These are phyloP conservation scores for Acanthamoeba royreba DNA, from an alignment of 208 protist species.

Conservation along the genomic window DNA sequence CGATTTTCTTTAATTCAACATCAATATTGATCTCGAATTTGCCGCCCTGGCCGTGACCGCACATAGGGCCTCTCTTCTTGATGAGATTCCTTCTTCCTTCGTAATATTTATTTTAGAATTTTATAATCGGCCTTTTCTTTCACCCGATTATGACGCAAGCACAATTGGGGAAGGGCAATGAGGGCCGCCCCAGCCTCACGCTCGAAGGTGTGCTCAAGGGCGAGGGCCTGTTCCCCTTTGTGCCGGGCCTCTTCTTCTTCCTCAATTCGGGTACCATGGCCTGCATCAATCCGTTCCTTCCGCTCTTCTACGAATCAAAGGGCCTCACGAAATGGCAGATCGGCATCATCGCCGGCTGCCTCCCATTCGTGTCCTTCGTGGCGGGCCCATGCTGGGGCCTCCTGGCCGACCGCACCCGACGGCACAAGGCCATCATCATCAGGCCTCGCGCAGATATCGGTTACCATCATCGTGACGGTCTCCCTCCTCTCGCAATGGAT, in stretches of 20 bases:
- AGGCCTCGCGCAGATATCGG: background rate
- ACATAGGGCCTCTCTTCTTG: too few species aligned
- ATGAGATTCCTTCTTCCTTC: too few species aligned
- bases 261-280: background rate
- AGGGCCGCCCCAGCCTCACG: too few species aligned
- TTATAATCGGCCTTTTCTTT: too few species aligned
- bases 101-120: too few species aligned
- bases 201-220: background rate
- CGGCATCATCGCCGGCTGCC: background rate
- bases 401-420: background rate
- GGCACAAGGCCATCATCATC: background rate
- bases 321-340: background rate
- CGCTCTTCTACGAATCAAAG: background rate
- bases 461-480: background rate
- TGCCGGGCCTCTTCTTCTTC: background rate
- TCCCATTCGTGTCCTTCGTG: background rate
- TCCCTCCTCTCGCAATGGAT: background rate
- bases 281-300: background rate
- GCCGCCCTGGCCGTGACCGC: too few species aligned
- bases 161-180: too few species aligned
- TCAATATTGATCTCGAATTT: too few species aligned
- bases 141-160: too few species aligned
- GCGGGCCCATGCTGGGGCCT: background rate
- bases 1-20: too few species aligned
- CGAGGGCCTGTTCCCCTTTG: background rate